Evolutionary conservation across 257 asterid genomes (phyloP).

Genomic region (Solanum ahanhuiri): DNA sequence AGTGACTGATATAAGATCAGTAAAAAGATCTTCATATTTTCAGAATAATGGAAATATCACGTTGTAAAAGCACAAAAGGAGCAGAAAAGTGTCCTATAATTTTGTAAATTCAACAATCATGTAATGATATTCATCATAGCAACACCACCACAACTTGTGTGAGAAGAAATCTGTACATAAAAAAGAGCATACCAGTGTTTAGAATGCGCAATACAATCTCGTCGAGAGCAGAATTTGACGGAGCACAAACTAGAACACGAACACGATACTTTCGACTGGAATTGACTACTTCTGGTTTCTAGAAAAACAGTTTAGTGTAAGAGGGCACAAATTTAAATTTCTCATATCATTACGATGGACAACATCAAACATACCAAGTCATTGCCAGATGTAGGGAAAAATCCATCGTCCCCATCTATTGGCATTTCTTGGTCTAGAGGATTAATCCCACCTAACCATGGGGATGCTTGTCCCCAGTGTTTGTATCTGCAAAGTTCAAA

Average conservation of each 20-base stretch:
- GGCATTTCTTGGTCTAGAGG: conserved; percentile 91
- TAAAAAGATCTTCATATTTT: background rate
- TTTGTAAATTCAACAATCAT: background rate
- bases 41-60: background rate
- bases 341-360: background rate
- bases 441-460: conserved; percentile 70
- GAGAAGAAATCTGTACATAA: conserved; percentile 1
- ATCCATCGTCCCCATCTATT: conserved; percentile 90
- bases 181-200: conserved; percentile 50
- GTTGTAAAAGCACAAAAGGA: background rate
- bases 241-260: conserved; percentile 94
- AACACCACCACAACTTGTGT: background rate
- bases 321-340: conserved; percentile 5
- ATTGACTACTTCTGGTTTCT: conserved; percentile 93
- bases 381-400: conserved; percentile 87
- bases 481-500: conserved; percentile 40
- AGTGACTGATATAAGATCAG: background rate
- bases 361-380: conserved; percentile 50
- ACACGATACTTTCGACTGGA: conserved; percentile 90
- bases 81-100: background rate
- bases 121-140: background rate
- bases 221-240: conserved; percentile 96
- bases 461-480: conserved; percentile 91
- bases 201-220: conserved; percentile 83
- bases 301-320: conserved; percentile 8